A percentile compares a stretch with the other conserved stretches of the same genome.
Evolutionary conservation across 352 stramenopile genomes (phyloP).

Genomic region (Globisporangium perplexum): DNA sequence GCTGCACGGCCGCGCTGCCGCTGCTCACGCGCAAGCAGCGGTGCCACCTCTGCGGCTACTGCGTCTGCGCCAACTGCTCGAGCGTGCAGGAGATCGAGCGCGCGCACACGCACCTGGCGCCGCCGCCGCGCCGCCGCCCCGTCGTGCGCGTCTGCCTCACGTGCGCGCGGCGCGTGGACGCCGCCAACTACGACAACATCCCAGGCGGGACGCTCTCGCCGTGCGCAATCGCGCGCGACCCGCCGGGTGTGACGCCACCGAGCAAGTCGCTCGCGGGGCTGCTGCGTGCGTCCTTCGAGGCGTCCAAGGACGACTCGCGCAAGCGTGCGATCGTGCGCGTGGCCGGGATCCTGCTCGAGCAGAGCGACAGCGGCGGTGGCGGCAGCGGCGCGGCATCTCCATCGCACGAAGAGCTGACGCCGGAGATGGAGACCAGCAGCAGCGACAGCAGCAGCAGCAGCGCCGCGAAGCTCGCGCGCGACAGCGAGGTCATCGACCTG

Average conservation of each 20-base stretch:
- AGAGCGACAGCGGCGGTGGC: slow-evolving; percentile 2
- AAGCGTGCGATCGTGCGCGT: slow-evolving; percentile 37
- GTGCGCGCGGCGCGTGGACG: slow-evolving; percentile 48
- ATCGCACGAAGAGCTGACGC: not conserved
- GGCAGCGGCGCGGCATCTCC: not conserved
- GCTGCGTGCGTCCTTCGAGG: slow-evolving; percentile 34
- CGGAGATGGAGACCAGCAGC: not conserved
- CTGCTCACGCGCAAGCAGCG: slow-evolving; percentile 23
- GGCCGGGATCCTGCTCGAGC: slow-evolving; percentile 46
- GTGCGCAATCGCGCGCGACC: slow-evolving; percentile 19
- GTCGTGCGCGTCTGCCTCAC: slow-evolving; percentile 42
- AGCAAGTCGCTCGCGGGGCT: slow-evolving; percentile 27
- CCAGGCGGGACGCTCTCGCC: slow-evolving; percentile 17
- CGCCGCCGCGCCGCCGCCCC: slow-evolving; percentile 7
- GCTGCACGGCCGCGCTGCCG: slow-evolving; percentile 19
- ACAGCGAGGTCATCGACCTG: not conserved
- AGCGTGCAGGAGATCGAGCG: slow-evolving; percentile 25
- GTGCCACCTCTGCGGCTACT: slow-evolving; percentile 59
- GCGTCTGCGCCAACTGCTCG: slow-evolving; percentile 49
- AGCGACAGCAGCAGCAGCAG: too few relatives aligned
- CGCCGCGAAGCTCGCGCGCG: not conserved
- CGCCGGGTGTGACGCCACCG: slow-evolving; percentile 12
- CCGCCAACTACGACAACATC: slow-evolving; percentile 44
- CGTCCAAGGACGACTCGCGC: slow-evolving; percentile 18
- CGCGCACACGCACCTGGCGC: slow-evolving; percentile 20